Base-by-base conservation (phyloP, 257 asterid genomes). In the Echites panduratus region DNA sequence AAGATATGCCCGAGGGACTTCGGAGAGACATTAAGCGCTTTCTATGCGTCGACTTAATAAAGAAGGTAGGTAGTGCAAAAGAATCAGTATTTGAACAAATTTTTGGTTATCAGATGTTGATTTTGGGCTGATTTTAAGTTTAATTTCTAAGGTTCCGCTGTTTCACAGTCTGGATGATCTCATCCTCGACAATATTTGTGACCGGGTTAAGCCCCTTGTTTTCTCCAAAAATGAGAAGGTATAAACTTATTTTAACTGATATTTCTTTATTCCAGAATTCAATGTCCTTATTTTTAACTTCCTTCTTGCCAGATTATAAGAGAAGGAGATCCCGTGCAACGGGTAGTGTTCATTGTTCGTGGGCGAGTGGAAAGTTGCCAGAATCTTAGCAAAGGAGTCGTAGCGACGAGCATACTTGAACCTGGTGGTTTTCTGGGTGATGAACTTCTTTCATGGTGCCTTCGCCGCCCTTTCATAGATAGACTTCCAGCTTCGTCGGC, bases 221-320 rank as follows among this genome's bases (percentile, higher is more conserved):
- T 87, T 90, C 90, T 85, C 96, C 83, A 87, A 86, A 75, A 94
- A 86, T 44, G 99, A 95, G 78, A 95, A 89, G 98, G 98, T 94
- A 72, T 26, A 9, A 12, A 35, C 26, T 14, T 32, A 1, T 32
- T 32, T 32, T 32, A 32, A 32, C 38, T n/a, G n/a, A n/a, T n/a
- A n/a, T n/a, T n/a, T n/a, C n/a, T n/a, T n/a, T n/a, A n/a, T n/a
- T n/a, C n/a, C n/a, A n/a, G n/a, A n/a, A n/a, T n/a, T n/a, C n/a
- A n/a, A n/a, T n/a, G n/a, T n/a, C n/a, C n/a, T n/a, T n/a, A n/a
- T n/a, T n/a, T n/a, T n/a, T n/a, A n/a, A 63, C 19, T 16, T 63
- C 13, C 5, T 35, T 19, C 17, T 38, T 38, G 17, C 10, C 4
- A 93, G 98, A 90, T 93, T 44, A 87, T 81, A 79, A 83, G 98